These are phyloP conservation scores for Lasiodiplodia sp. DNA, from an alignment of 2,329 filamentous ascomycete species.

Conservation along the genomic window DNA sequence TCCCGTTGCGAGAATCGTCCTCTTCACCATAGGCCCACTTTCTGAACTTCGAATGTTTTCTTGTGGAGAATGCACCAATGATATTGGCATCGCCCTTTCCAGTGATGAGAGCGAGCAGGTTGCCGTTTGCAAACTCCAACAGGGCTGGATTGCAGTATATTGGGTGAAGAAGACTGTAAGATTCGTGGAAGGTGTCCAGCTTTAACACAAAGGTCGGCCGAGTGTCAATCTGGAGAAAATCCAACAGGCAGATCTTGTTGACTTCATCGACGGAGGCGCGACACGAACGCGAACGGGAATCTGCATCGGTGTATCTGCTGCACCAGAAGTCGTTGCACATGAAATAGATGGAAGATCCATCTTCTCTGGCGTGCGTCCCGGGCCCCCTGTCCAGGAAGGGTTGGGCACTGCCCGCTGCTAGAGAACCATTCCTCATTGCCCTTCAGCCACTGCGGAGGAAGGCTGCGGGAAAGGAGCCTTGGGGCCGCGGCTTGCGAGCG, in stretches of 20 bases:
- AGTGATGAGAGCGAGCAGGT: slow-evolving; percentile 35
- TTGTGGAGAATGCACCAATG: slow-evolving; percentile 34
- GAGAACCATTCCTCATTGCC: slow-evolving; percentile 24
- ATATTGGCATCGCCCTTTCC: slow-evolving; percentile 33
- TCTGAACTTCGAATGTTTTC: slow-evolving; percentile 38
- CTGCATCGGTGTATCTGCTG: not conserved
- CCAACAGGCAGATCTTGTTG: slow-evolving; percentile 34
- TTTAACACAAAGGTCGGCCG: slow-evolving; percentile 39
- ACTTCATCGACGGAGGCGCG: slow-evolving; percentile 15
- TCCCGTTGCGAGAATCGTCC: slow-evolving; percentile 31
- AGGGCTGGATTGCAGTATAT: slow-evolving; percentile 40
- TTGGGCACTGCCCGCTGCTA: slow-evolving; percentile 7
- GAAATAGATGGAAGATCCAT: slow-evolving; percentile 8
- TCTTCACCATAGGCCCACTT: slow-evolving; percentile 37
- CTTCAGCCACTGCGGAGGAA: not conserved
- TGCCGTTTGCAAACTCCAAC: slow-evolving; percentile 22
- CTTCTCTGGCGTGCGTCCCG: not conserved
- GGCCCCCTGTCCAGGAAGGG: not conserved
- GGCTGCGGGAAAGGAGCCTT: not conserved
- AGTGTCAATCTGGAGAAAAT: slow-evolving; percentile 37
- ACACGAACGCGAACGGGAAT: not conserved
- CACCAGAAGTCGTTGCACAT: slow-evolving; percentile 5
- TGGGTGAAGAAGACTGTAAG: slow-evolving; percentile 18
- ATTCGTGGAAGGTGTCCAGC: slow-evolving; percentile 30
- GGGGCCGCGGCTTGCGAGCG: not conserved